Evolutionary conservation across 345 rosid genomes (phyloP).

Genomic region (Melaleuca quinquenervia): DNA sequence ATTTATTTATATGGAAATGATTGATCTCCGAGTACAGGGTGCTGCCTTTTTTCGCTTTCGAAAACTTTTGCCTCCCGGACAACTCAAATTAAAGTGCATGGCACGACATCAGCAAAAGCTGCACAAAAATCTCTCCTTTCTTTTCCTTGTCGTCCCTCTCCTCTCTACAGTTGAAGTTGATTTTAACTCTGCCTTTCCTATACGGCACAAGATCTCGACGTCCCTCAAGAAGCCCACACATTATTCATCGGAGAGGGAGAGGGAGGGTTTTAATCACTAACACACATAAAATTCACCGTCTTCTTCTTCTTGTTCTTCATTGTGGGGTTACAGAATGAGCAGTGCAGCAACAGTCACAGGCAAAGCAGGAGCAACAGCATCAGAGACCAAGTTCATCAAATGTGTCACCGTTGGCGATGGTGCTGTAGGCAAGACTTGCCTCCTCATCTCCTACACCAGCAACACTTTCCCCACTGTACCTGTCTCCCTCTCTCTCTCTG

Average conservation of each 20-base stretch:
- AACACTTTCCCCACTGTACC: constrained; percentile 76
- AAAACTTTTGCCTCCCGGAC: constrained; percentile 32
- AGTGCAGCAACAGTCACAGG: neutral
- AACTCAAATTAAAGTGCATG: constrained; percentile 54
- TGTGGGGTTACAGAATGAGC: neutral
- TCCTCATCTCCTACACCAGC: constrained; percentile 83
- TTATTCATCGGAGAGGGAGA: neutral
- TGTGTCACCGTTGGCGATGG: constrained; percentile 95
- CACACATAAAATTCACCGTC: neutral
- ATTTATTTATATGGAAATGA: neutral
- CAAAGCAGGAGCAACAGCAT: constrained; percentile 3
- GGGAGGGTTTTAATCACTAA: neutral
- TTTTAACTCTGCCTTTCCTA: neutral
- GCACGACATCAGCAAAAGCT: neutral
- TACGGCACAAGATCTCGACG: neutral
- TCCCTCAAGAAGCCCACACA: neutral
- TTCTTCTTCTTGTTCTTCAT: neutral
- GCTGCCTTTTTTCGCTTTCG: neutral
- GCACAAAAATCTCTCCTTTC: neutral
- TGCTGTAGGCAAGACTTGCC: constrained; percentile 90
- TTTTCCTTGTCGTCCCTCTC: neutral
- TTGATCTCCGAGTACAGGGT: neutral
- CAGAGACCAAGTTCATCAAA: constrained; percentile 66
- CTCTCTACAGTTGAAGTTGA: neutral
- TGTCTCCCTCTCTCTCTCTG: neutral